Conservation (phyloP, 176 grass and related monocot species). For the Oryza punctata region DNA sequence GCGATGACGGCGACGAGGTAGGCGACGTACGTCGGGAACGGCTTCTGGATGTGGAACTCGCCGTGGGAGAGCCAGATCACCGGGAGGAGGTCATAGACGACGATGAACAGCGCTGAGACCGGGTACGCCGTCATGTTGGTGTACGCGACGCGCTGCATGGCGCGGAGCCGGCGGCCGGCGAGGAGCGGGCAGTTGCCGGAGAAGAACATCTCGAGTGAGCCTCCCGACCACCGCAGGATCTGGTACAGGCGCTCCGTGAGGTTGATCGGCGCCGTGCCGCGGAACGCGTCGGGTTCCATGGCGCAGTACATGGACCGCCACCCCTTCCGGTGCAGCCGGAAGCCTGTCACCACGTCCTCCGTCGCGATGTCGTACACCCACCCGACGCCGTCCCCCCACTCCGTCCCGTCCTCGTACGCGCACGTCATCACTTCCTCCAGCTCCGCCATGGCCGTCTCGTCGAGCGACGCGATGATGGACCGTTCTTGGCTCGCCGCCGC, state of each 20-base stretch:
- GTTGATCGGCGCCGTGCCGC: not conserved
- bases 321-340: conserved; percentile 7
- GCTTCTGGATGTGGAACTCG: conserved; percentile 22
- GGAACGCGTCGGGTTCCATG: conserved; percentile 4
- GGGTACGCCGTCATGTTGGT: conserved; percentile 22
- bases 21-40: not conserved
- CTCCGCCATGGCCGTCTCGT: not conserved
- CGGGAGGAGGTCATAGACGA: not conserved
- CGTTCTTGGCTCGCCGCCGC: not conserved
- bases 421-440: not conserved
- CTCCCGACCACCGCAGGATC: not conserved
- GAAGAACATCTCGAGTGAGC: not conserved
- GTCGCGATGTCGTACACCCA: conserved; percentile 14
- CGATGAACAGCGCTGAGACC: not conserved
- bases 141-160: conserved; percentile 1
- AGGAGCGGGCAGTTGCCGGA: not conserved
- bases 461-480: not conserved
- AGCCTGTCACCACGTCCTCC: conserved; percentile 23
- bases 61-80: not conserved
- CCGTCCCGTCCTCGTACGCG: conserved; percentile 6
- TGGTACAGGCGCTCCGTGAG: not conserved
- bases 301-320: conserved; percentile 18
- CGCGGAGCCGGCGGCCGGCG: not conserved
- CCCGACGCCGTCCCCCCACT: not conserved
- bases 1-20: not conserved